These are phyloP conservation scores for Danielozyma ontarioensis DNA, from an alignment of 805 yeast genomes.

Conservation along the genomic window DNA sequence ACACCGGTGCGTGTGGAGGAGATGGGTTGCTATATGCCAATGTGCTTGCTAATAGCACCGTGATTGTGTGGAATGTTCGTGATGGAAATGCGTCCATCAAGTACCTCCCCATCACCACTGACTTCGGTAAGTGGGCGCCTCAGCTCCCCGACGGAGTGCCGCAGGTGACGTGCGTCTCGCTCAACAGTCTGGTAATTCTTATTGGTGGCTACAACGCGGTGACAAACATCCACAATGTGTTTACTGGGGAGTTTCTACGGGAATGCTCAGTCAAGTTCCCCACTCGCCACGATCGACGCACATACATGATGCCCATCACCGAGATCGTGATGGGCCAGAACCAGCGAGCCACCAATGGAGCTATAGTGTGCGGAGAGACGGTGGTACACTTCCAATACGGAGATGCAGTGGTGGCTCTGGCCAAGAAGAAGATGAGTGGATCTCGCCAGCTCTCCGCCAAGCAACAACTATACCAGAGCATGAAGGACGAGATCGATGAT, in stretches of 20 bases:
- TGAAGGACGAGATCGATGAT: slow-evolving; percentile 32
- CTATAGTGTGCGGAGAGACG: slow-evolving; percentile 35
- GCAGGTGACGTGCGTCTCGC: background rate
- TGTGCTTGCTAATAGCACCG: slow-evolving; percentile 34
- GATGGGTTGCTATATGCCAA: slow-evolving; percentile 38
- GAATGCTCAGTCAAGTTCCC: slow-evolving; percentile 28
- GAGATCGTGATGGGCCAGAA: slow-evolving; percentile 21
- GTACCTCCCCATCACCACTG: background rate
- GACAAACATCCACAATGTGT: slow-evolving; percentile 36
- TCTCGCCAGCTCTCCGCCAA: slow-evolving; percentile 6
- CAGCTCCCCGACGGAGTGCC: background rate
- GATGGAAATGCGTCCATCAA: slow-evolving; percentile 5
- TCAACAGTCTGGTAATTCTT: background rate
- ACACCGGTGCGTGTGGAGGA: slow-evolving; percentile 26
- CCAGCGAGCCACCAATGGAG: slow-evolving; percentile 27
- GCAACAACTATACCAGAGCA: slow-evolving; percentile 14
- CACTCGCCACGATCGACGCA: slow-evolving; percentile 13
- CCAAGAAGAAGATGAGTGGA: background rate
- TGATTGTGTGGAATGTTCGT: slow-evolving; percentile 41
- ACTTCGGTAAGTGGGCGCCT: background rate
- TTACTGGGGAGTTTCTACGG: slow-evolving; percentile 37
- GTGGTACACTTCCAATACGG: slow-evolving; percentile 48
- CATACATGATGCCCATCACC: slow-evolving; percentile 22
- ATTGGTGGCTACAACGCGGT: slow-evolving; percentile 40
- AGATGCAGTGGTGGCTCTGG: slow-evolving; percentile 13